These are phyloP conservation scores for Omphalotus guepiniiformis DNA, from an alignment of 768 basidiomycete genomes.

Conservation along the genomic window DNA sequence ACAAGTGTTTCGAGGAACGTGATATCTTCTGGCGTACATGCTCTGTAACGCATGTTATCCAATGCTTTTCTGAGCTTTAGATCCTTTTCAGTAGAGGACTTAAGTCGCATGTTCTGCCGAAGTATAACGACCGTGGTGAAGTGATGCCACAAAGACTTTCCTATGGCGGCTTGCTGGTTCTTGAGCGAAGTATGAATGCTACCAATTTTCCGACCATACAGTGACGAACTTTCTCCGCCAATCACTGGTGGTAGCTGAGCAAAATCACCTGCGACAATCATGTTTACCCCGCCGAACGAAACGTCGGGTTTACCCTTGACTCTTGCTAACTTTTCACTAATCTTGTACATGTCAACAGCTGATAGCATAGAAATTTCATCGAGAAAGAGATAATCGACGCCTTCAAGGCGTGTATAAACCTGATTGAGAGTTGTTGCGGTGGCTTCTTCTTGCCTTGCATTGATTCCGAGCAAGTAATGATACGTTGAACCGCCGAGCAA, in stretches of 20 bases:
- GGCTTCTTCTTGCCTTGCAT: constrained; percentile 3
- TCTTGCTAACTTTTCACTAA: constrained; percentile 15
- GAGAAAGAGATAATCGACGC: constrained; percentile 26
- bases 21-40: constrained; percentile 21
- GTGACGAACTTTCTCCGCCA: constrained; percentile 12
- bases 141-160: constrained; percentile 21
- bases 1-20: constrained; percentile 18
- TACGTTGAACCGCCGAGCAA: constrained; percentile 21
- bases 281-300: constrained; percentile 24
- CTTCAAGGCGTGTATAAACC: constrained; percentile 10
- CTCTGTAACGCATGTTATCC: constrained; percentile 25
- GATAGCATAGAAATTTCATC: constrained; percentile 32
- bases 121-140: constrained; percentile 19
- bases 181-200: too few species aligned
- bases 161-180: constrained; percentile 13
- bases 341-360: constrained; percentile 21
- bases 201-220: constrained; percentile 20
- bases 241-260: constrained; percentile 28
- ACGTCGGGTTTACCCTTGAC: neutral
- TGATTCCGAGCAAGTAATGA: constrained; percentile 20
- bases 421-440: neutral
- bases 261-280: constrained; percentile 34
- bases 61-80: constrained; percentile 21
- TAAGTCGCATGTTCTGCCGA: constrained; percentile 26
- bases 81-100: constrained; percentile 21